Evolutionary conservation across 139 green algal species (phyloP), one percentile per base, ranked within the genome.

Genomic region (Coelastrella sp.): DNA sequence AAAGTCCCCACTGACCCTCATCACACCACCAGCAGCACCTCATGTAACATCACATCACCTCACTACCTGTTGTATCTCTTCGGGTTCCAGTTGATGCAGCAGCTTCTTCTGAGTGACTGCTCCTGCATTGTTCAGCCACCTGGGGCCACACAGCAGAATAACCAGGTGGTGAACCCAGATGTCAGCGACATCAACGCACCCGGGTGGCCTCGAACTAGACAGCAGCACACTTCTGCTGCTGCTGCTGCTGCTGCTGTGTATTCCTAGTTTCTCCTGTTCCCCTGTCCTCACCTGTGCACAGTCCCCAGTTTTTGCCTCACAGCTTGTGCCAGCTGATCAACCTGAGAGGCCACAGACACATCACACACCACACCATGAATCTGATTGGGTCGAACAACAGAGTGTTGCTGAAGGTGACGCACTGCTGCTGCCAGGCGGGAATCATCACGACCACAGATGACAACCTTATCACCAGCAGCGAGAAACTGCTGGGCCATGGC

Each of bases 121-220:
- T 11, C 90, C 89, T 79, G 88, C 89, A 60, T 95, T 95, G 83
- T 95, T 95, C 83, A 95, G 87, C 91, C 91, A 95, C 5, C 86
- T 78, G 79, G 57, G 41, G 2, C 13, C 37, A 34, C 50, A 9
- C 34, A 37, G 48, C 73, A 81, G 32, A 15, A 82, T 35, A 34
- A 69, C 34, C 75, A 71, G 75, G 53, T 1, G 19, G 53, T 21
- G 21, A 21, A 32, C 7, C 7, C 3, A 32, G 53, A 9, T 64
- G 53, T 64, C 2, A 9, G 53, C 53, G 45, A 3, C 45, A 23
- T 9, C 45, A 9, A 23, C 11, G 15, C 45, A 57, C 45, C 45
- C 45, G 45, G 45, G 11, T 57, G 45, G n/a, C n/a, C n/a, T n/a
- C 45, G 45, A 57, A 13, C 15, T 23, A 57, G 45, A 9, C 45